Conservation (phyloP, 2,329 filamentous ascomycete species). For the Myriosclerotinia duriaeana region DNA sequence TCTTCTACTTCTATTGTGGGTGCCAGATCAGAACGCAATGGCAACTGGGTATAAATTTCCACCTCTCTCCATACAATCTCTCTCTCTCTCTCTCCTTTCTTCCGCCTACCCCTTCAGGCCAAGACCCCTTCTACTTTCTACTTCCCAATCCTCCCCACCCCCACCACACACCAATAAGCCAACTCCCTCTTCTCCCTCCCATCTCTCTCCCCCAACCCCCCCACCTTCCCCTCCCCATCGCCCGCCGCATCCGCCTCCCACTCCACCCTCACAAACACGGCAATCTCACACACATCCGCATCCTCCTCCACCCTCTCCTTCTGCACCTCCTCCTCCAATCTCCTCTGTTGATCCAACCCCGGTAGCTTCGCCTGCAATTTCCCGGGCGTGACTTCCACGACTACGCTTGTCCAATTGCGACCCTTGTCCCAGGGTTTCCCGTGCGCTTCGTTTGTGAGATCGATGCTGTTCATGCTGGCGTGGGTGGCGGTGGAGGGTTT, state of each 20-base stretch:
- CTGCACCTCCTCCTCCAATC: slow-evolving; percentile 51
- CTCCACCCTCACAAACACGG: slow-evolving; percentile 88
- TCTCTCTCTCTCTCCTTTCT: not conserved
- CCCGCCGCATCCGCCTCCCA: slow-evolving; percentile 72
- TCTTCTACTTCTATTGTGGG: not conserved
- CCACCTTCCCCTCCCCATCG: slow-evolving; percentile 49
- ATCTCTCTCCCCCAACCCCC: slow-evolving; percentile 53
- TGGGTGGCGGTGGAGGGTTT: slow-evolving; percentile 15
- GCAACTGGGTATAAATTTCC: not conserved
- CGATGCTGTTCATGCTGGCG: slow-evolving; percentile 16
- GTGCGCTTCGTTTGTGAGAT: slow-evolving; percentile 19
- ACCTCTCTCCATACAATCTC: not conserved
- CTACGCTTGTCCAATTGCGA: slow-evolving; percentile 91
- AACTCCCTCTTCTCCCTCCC: slow-evolving; percentile 79
- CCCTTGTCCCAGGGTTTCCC: slow-evolving; percentile 97
- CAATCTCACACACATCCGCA: slow-evolving; percentile 67
- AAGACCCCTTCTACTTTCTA: not conserved
- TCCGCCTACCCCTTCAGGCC: not conserved
- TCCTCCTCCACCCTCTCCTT: slow-evolving; percentile 22
- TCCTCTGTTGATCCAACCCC: slow-evolving; percentile 47
- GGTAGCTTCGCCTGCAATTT: slow-evolving; percentile 39
- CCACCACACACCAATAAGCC: slow-evolving; percentile 93
- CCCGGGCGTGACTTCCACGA: slow-evolving; percentile 79
- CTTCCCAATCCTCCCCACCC: slow-evolving; percentile 71
- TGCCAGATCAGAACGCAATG: not conserved